Evolutionary conservation across 1,139 yeast species (phyloP), one percentile per base, ranked within the genome.

Genomic region (Geotrichum phurueaensis): DNA sequence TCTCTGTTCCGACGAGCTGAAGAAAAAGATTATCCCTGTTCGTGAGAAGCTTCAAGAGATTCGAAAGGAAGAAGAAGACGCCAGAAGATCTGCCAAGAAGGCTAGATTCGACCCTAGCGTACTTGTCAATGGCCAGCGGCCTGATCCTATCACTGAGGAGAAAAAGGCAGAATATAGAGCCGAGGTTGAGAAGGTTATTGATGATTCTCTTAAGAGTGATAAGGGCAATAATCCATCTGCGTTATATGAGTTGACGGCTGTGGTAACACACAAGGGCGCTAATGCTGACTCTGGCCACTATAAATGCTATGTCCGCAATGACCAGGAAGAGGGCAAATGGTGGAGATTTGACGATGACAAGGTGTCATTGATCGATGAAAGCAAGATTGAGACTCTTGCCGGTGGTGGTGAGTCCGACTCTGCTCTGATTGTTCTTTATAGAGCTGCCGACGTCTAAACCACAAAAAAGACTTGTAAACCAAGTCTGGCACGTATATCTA

Each of bases 321-420:
- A 81, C 59, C 76, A 76, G 54, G 95, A 88, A 51, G 84, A 86
- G 53, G 72, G 71, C 58, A 81, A 80, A 67, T 94, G 99, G 99
- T 94, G 89, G 86, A 87, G 86, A 71, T 95, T 90, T 76, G 91
- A 94, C 72, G 99, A 94, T 73, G 96, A 92, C 74, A 87, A 87
- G 72, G 96, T 95, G n/a, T 78, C 85, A 10, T 76, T 81, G 50
- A 91, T 92, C 18, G 82, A 80, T 63, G 88, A 84, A 70, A 95
- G 90, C 59, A 89, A 84, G 71, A 84, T 94, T 64, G 97, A 90
- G 71, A 76, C 82, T 60, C 80, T 95, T 65, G 89, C 97, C 9
- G 99, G 99, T 54, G 99, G 99, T 58, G 97, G 99, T 64, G 99
- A 95, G 76, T 86, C 96, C 68, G 99, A 94, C 75, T 85, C 96